Percentiles rank a stretch among this genome's conserved stretches.
Evolutionary conservation across 2,329 filamentous ascomycete species (phyloP).

Genomic region (Claviceps quebecensis): DNA sequence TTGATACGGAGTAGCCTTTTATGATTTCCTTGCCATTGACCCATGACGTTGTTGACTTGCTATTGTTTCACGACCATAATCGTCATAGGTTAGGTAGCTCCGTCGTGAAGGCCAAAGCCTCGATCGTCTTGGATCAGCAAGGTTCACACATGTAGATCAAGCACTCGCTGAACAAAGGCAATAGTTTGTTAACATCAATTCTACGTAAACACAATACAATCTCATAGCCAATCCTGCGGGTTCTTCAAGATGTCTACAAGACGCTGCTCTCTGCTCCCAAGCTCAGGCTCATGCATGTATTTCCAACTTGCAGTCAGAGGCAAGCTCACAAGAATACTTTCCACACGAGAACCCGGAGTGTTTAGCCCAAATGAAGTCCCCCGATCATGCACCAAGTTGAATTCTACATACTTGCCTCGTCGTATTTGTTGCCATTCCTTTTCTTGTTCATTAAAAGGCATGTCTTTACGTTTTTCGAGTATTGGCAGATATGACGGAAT

Average conservation of each 20-base stretch:
- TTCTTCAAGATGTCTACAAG: constrained; percentile 57
- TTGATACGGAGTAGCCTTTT: no score
- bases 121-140: no score
- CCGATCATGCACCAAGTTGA: constrained; percentile 93
- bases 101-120: no score
- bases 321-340: constrained; percentile 96
- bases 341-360: constrained; percentile 78
- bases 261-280: constrained; percentile 62
- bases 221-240: constrained; percentile 53
- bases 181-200: neutral
- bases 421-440: constrained; percentile 96
- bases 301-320: constrained; percentile 86
- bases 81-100: no score
- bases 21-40: no score
- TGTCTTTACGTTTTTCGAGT: constrained; percentile 73
- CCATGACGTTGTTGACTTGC: no score
- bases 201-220: neutral
- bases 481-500: constrained; percentile 85
- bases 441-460: constrained; percentile 74
- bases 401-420: constrained; percentile 92
- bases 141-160: neutral
- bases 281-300: constrained; percentile 83
- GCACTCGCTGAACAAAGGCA: neutral
- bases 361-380: constrained; percentile 90
- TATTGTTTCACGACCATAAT: no score